Evolutionary conservation across 2,329 filamentous ascomycete species (phyloP).

Genomic region (Aspergillus latus): DNA sequence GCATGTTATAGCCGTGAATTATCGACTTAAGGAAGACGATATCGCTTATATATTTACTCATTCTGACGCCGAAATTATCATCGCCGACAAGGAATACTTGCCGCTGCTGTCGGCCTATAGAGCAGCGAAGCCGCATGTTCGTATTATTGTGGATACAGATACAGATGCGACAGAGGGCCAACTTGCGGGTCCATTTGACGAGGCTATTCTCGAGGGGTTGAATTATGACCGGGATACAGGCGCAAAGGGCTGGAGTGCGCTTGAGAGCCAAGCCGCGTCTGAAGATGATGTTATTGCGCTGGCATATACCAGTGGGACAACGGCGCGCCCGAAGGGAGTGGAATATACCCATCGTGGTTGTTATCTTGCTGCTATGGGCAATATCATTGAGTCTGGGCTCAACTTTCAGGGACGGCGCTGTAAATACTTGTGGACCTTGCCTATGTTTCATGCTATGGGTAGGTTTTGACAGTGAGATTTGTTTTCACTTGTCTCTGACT

Average conservation of each 20-base stretch:
- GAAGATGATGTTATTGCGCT: constrained; percentile 84
- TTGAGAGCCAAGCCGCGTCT: constrained; percentile 67
- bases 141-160: constrained; percentile 79
- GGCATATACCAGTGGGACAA: constrained; percentile 92
- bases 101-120: constrained; percentile 67
- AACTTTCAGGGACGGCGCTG: constrained; percentile 69
- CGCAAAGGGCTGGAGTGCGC: constrained; percentile 70
- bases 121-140: constrained; percentile 60
- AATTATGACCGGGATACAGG: constrained; percentile 67
- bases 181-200: constrained; percentile 76
- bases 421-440: constrained; percentile 87
- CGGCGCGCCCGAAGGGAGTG: constrained; percentile 87
- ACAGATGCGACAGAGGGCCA: constrained; percentile 74
- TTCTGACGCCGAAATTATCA: constrained; percentile 79
- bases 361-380: constrained; percentile 81
- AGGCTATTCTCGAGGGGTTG: constrained; percentile 78
- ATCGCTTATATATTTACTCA: constrained; percentile 88
- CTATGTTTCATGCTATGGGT: constrained; percentile 73
- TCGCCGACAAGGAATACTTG: constrained; percentile 80
- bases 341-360: constrained; percentile 85
- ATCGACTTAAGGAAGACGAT: constrained; percentile 77
- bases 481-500: background rate
- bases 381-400: constrained; percentile 84
- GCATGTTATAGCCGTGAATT: constrained; percentile 58
- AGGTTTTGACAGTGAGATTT: constrained; percentile 18